Evolutionary conservation across 805 yeast species (phyloP), one percentile per base, ranked within the genome.

Genomic region (Saturnispora besseyi): DNA sequence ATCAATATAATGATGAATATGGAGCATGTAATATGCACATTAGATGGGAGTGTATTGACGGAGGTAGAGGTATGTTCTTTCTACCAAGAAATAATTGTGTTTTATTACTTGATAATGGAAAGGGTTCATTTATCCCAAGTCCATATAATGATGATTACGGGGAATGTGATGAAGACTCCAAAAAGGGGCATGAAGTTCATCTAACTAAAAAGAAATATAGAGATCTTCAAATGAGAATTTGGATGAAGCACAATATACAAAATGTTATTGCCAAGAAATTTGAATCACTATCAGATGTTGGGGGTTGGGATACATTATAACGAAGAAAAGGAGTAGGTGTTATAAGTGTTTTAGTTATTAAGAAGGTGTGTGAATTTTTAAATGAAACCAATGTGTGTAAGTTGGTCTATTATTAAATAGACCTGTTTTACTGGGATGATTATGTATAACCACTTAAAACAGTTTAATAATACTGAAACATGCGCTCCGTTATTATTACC

Each of bases 221-320:
- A 22, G 78, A 81, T 40, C 74, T 90, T 51, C 76, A 76, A 18
- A 73, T 82, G 48, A 76, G 75, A 32, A 69, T 87, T 41, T 84
- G 97, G 90, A 70, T 90, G 18, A 82, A 78, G 50, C 90, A 88
- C 60, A 86, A 85, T 60, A 71, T 87, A 3, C 83, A 87, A 4
- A 87, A 87, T 57, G 72, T 75, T 42, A 81, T 90, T 32, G 89
- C 88, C 1, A 73, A 98, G 54, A 81, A 81, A 55, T 73, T 91
- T 13, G 98, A 91, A 58, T 79, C 83, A 37, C 77, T 76, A 7
- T 66, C 83, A 32, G 98, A 91, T 64, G 78, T 84, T 36, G 99
- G 99, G 8, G 99, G 99, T 0, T 91, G 99, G 99, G 93, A 85
- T 57, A 86, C 93, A 1, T 68, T 85, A 53, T 87, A 68, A 63